Evolutionary conservation across 129 eudicot species (phyloP).

Genomic region (Chrysanthemum lavandulifolium): DNA sequence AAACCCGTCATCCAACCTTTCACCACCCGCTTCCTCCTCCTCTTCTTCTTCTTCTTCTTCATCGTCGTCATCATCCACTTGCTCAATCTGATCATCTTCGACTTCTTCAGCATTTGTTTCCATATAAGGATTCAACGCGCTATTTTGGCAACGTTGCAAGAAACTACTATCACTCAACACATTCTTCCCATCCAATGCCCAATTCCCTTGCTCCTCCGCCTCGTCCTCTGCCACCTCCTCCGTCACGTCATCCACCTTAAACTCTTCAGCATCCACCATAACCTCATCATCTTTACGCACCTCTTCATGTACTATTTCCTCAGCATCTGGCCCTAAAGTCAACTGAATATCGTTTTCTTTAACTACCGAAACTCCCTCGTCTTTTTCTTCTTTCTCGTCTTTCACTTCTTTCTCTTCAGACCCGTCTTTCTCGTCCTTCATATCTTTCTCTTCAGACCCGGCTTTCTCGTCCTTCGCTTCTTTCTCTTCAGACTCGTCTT

Average conservation of each 20-base stretch:
- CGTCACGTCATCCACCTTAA: conserved; percentile 33
- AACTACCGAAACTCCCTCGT: conserved; percentile 8
- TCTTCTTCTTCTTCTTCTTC: conserved; percentile 44
- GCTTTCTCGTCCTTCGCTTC: not conserved
- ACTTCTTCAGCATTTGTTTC: conserved; percentile 32
- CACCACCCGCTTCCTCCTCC: conserved; percentile 35
- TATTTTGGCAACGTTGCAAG: conserved; percentile 60
- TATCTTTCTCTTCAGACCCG: not conserved
- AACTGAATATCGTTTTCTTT: conserved; percentile 43
- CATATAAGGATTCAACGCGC: conserved; percentile 35
- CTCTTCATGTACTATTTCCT: conserved; percentile 32
- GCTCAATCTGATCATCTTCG: conserved; percentile 39
- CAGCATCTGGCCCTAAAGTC: conserved; percentile 50
- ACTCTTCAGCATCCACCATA: conserved; percentile 40
- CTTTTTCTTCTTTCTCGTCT: not conserved
- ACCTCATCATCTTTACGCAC: conserved; percentile 39
- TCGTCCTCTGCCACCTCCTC: conserved; percentile 29
- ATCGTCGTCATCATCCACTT: conserved; percentile 38
- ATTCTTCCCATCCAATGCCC: conserved; percentile 47
- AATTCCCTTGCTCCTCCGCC: conserved; percentile 36
- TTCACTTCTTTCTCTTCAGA: not conserved
- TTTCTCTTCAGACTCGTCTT: too few relatives aligned
- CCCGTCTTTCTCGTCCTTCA: not conserved
- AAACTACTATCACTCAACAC: conserved; percentile 35
- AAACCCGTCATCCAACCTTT: conserved; percentile 45